Evolutionary conservation across 2,329 filamentous ascomycete species (phyloP).

Genomic region (Neopestalotiopsis sp.): DNA sequence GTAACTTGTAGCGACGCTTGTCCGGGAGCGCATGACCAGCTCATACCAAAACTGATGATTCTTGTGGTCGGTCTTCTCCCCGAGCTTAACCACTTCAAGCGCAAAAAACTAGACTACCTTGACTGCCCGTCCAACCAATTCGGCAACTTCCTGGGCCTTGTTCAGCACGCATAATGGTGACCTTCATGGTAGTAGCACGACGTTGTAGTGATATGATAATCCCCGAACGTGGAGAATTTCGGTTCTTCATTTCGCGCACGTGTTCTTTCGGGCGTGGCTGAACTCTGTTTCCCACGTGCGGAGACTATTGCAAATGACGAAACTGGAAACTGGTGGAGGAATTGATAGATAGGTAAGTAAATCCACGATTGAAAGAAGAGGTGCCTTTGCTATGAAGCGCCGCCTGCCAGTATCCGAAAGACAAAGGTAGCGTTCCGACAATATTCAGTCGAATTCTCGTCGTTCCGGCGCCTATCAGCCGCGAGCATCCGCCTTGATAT

Average conservation of each 20-base stretch:
- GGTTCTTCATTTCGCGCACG: constrained; percentile 5
- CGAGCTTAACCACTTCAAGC: neutral
- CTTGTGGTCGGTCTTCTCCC: neutral
- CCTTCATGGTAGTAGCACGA: no score
- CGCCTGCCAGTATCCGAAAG: neutral
- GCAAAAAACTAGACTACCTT: neutral
- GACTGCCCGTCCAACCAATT: neutral
- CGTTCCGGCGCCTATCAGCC: constrained; percentile 5
- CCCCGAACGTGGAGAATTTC: neutral
- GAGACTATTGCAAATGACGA: neutral
- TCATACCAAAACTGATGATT: neutral
- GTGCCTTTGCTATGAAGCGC: neutral
- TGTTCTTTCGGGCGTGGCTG: constrained; percentile 12
- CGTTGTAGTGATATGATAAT: neutral
- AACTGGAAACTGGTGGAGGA: neutral
- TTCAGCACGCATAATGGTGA: neutral
- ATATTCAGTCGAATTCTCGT: neutral
- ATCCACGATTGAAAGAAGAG: neutral
- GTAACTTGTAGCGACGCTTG: neutral
- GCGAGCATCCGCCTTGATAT: constrained; percentile 12
- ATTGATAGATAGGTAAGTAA: neutral
- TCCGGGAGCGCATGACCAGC: neutral
- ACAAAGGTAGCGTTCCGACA: neutral
- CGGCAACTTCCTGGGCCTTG: neutral
- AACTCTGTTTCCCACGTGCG: constrained; percentile 9